Base-by-base conservation (phyloP, 1,284 basidiomycete genomes). In the Phellopilus nigrolimitatus region DNA sequence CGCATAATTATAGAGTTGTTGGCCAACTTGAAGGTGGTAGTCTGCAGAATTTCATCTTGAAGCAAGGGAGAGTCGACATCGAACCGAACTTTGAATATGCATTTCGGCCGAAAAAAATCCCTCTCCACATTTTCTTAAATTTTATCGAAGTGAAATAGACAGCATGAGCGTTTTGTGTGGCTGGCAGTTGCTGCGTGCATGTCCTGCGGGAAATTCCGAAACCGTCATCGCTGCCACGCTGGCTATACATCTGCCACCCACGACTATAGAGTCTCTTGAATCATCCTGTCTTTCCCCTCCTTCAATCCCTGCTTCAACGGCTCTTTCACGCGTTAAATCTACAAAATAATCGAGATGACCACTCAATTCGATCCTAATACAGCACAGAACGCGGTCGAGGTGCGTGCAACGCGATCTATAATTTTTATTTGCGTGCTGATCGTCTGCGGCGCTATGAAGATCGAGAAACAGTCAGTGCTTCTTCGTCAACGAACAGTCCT, bases 391-490 rank as follows among this genome's bases (percentile, higher is more conserved):
- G 74, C 87, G 61, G 73, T 83, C 57, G 93, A 95, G 77, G 88
- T 90, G 64, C 56, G 76, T 64, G 36, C 44, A 17, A 17, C 28
- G 39, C 22, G 21, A 15, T 22, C 15, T 38, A 8, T 28, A 7
- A 42, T 31, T n/a, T 17, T 47, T 28, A 45, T 30, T 4, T 46
- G 22, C 9, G 31, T 30, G 31, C 42, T 56, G 46, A 45, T 54
- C 48, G 46, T 56, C 36, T 49, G 54, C 47, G 59, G 9, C 50
- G 15, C 21, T 37, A 17, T 27, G 33, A 34, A 94, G 87, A 95
- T 99, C 60, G 95, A 99, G 74, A 95, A 94, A 79, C 94, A 97
- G 88, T 90, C 64, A 68, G 86, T 78, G 30, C 13, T 39, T 42
- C 17, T 43, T 9, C 47, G 31, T 60, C 62, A 54, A 36, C 21